Conservation (phyloP, 495 filamentous ascomycete species). For the Entonaema liquescens region DNA sequence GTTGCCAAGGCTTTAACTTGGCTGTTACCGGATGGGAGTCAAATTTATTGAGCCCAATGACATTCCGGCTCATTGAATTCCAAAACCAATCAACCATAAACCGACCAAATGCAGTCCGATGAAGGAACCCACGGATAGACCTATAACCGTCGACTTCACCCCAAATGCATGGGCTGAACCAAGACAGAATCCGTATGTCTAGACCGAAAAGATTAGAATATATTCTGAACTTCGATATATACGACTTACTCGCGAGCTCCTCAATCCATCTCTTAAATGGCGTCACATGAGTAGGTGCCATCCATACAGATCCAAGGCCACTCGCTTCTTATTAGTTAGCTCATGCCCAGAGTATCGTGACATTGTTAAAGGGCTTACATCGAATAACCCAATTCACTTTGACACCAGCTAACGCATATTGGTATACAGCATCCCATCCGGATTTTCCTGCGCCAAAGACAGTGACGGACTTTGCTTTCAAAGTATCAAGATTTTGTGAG, state of each 20-base stretch:
- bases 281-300: neutral
- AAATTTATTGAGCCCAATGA: neutral
- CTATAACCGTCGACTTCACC: neutral
- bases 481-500: slow-evolving; percentile 36
- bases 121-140: neutral
- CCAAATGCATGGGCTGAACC: neutral
- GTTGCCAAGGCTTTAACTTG: slow-evolving; percentile 71
- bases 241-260: neutral
- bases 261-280: neutral
- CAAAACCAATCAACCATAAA: neutral
- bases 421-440: slow-evolving; percentile 79
- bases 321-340: neutral
- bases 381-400: slow-evolving; percentile 80
- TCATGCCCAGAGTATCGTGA: neutral
- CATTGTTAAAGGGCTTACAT: neutral
- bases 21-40: slow-evolving; percentile 41
- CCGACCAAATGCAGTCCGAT: neutral
- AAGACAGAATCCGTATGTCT: neutral
- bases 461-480: slow-evolving; percentile 56
- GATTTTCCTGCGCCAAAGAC: slow-evolving; percentile 80
- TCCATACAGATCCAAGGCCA: neutral
- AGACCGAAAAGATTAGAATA: neutral
- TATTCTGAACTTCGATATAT: too few relatives aligned
- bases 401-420: slow-evolving; percentile 68
- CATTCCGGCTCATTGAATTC: neutral